These are phyloP conservation scores for Diaporthe sp. DNA, from an alignment of 2,329 filamentous ascomycete species.

Conservation along the genomic window DNA sequence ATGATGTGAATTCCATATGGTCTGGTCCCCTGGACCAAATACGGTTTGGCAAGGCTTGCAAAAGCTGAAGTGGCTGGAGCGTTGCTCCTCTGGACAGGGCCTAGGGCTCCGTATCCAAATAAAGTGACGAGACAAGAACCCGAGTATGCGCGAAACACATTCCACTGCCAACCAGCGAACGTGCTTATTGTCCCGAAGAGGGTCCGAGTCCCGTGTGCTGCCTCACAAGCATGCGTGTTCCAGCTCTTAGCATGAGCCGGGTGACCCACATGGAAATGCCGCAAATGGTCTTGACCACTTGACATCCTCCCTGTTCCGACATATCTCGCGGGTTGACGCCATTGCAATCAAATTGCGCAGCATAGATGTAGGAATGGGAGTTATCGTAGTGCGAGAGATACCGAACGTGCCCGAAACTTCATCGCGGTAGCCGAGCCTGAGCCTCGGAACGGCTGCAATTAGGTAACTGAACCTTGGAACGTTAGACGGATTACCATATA, in stretches of 20 bases:
- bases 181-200: slow-evolving; percentile 7
- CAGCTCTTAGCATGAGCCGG: not conserved
- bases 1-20: slow-evolving; percentile 31
- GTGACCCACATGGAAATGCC: slow-evolving; percentile 20
- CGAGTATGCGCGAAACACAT: not conserved
- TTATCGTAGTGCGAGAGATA: not conserved
- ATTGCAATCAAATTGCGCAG: not conserved
- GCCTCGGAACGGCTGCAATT: not conserved
- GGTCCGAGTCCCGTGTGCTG: slow-evolving; percentile 5
- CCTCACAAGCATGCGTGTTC: slow-evolving; percentile 16
- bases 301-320: not conserved
- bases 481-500: not conserved
- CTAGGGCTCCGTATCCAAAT: slow-evolving; percentile 14
- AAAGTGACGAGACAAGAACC: slow-evolving; percentile 27
- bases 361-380: not conserved
- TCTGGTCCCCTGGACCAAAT: not conserved
- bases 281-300: not conserved
- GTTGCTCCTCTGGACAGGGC: not conserved
- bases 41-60: slow-evolving; percentile 6
- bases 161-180: not conserved
- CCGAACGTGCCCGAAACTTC: slow-evolving; percentile 3
- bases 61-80: not conserved
- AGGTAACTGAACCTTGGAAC: not conserved
- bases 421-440: not conserved
- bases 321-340: not conserved